Base-by-base conservation (phyloP, 2,329 filamentous ascomycete genomes). In the Arthrobotrys entomopaga region DNA sequence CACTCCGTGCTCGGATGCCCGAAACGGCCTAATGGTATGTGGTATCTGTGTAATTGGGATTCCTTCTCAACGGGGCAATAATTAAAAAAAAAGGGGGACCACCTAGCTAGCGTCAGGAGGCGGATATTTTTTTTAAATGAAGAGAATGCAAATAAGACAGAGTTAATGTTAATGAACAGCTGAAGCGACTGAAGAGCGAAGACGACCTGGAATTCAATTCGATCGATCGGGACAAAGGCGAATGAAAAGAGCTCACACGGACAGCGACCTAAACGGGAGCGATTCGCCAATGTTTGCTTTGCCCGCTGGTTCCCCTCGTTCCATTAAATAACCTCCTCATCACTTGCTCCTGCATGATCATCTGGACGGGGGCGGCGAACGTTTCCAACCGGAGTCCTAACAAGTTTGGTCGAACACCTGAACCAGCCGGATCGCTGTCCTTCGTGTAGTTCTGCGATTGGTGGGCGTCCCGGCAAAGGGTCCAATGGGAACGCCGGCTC, bases 381-480 rank as follows among this genome's bases (percentile, higher is more conserved):
- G 29, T 34, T 34, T 16, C 43, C 43, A 22, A 24, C 64, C 38
- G 43, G 16, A 15, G 29, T 15, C 40, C 29, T n/a, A 65, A 50
- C 24, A 49, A 22, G n/a, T n/a, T 34, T 11, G 63, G 29, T 34
- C 29, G 16, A 58, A 40, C 53, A n/a, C 34, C 24, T 42, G 53
- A 15, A 13, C 53, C n/a, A 10, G 29, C 50, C 54, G 26, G 46
- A 42, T 69, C 57, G 57, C 57, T 61, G 65, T 50, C 38, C 65
- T 16, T 70, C 65, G 65, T 70, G 65, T 53, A 63, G 58, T 11
- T 22, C 46, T 63, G 16, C 48, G 43, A 70, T 70, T 70, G 65
- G 65, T 58, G 16, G 43, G 22, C 54, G 34, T 29, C 34, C 56
- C 22, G 56, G 20, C 40, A 26, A 59, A 48, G 20, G 20, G 42